phyloP scores from a whole-genome alignment of 768 basidiomycete species.

The Neoboletus subvelutipes region DNA sequence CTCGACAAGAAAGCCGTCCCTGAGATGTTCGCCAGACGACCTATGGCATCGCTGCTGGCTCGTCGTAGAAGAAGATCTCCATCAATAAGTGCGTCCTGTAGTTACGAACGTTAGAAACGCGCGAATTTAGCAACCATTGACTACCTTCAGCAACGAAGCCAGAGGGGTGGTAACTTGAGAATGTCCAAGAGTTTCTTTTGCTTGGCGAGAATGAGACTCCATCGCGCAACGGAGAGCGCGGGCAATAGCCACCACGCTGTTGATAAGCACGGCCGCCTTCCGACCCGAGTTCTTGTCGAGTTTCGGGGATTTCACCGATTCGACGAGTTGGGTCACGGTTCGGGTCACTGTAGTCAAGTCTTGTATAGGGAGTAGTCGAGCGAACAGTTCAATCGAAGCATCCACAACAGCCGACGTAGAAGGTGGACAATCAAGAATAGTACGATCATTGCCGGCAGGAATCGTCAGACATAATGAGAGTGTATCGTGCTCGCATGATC shows the following conservation, averaged over 20 bases:
- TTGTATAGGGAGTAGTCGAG: slow-evolving; percentile 75
- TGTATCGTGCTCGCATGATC: slow-evolving; percentile 85
- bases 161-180: slow-evolving; percentile 59
- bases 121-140: slow-evolving; percentile 15
- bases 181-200: slow-evolving; percentile 65
- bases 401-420: slow-evolving; percentile 83
- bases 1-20: slow-evolving; percentile 81
- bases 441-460: slow-evolving; percentile 44
- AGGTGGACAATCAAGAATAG: slow-evolving; percentile 63
- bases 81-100: slow-evolving; percentile 76
- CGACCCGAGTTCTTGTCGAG: slow-evolving; percentile 86
- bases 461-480: slow-evolving; percentile 63
- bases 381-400: slow-evolving; percentile 84
- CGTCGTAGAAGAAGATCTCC: slow-evolving; percentile 74
- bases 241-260: slow-evolving; percentile 72
- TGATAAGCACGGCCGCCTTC: slow-evolving; percentile 80
- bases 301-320: slow-evolving; percentile 68
- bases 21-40: slow-evolving; percentile 79
- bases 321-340: slow-evolving; percentile 57
- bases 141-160: slow-evolving; percentile 76
- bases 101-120: slow-evolving; percentile 8
- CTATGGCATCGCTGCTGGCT: slow-evolving; percentile 85
- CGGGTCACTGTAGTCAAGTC: slow-evolving; percentile 58
- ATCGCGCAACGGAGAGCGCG: slow-evolving; percentile 63
- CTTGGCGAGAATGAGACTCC: slow-evolving; percentile 51